These are phyloP conservation scores for Usnea hakonensis DNA, from an alignment of 495 filamentous ascomycete species.

Conservation along the genomic window DNA sequence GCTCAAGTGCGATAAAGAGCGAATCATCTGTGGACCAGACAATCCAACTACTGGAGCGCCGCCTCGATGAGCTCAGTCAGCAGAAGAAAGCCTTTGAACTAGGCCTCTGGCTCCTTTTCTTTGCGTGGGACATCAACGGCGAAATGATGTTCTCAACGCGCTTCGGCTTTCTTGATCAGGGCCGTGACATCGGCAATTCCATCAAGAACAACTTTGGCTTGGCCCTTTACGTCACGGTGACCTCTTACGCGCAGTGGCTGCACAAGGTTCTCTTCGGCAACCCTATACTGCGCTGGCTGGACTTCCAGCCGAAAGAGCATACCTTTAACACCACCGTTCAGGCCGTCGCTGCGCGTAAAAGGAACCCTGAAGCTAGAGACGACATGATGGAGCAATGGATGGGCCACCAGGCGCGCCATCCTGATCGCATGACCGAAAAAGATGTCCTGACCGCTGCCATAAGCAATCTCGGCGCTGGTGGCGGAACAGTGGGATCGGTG, in stretches of 20 bases:
- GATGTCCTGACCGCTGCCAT: conserved; percentile 36
- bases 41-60: conserved; percentile 28
- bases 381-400: conserved; percentile 45
- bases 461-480: conserved; percentile 37
- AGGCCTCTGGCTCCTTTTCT: conserved; percentile 34
- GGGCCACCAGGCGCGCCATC: conserved; percentile 29
- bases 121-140: conserved; percentile 33
- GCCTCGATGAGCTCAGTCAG: conserved; percentile 26
- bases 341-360: conserved; percentile 35
- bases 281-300: conserved; percentile 30
- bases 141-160: conserved; percentile 31
- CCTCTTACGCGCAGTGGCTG: not conserved
- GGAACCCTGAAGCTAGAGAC: conserved; percentile 30
- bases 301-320: conserved; percentile 35
- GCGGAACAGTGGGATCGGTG: conserved; percentile 37
- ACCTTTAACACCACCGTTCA: conserved; percentile 36
- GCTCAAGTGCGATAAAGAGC: conserved; percentile 35
- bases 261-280: not conserved
- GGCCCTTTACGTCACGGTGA: not conserved
- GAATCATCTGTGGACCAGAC: conserved; percentile 35
- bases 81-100: conserved; percentile 24
- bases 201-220: not conserved
- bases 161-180: not conserved
- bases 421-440: conserved; percentile 34
- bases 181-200: not conserved